Conservation (phyloP, 331 rosid genomes). For the Rosa hybrid region DNA sequence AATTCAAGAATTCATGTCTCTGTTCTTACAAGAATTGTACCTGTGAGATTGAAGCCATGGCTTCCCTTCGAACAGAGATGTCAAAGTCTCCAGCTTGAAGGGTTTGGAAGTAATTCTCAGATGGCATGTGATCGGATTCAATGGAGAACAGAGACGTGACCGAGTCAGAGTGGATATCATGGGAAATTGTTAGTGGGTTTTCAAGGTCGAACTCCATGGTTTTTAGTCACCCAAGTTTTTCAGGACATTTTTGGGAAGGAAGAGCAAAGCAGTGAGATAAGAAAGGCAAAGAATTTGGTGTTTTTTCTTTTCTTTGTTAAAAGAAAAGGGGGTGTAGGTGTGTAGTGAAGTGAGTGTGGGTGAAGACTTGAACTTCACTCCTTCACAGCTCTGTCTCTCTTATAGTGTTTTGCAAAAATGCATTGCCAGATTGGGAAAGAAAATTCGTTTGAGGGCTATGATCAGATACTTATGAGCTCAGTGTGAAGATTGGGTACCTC, state of each 20-base stretch:
- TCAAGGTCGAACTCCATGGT: conserved; percentile 92
- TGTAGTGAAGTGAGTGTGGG: conserved; percentile 13
- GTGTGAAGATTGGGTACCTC: conserved; percentile 16
- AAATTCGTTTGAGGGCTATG: conserved; percentile 26
- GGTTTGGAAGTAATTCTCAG: conserved; percentile 47
- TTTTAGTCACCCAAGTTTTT: conserved; percentile 2
- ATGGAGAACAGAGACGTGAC: conserved; percentile 60
- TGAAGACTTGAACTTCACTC: conserved; percentile 37
- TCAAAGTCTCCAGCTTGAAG: conserved; percentile 47
- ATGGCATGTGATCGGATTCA: conserved; percentile 85
- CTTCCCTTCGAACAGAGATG: conserved; percentile 55
- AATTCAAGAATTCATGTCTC: not conserved
- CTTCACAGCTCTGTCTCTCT: conserved; percentile 24
- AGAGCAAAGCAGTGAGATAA: conserved; percentile 14
- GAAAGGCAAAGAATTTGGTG: conserved; percentile 28
- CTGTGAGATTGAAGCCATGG: conserved; percentile 66
- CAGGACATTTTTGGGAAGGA: conserved; percentile 35
- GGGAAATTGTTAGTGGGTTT: conserved; percentile 68
- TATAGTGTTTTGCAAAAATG: conserved; percentile 22
- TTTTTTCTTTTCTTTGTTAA: conserved; percentile 31
- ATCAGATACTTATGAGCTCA: conserved; percentile 36
- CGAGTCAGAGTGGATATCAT: conserved; percentile 42
- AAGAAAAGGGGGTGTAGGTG: conserved; percentile 28
- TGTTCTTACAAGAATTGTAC: conserved; percentile 27
- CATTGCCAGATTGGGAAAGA: conserved; percentile 30